These are phyloP conservation scores for Zasmidium citrigriseum DNA, from an alignment of 2,329 filamentous ascomycete genomes.

Conservation along the genomic window DNA sequence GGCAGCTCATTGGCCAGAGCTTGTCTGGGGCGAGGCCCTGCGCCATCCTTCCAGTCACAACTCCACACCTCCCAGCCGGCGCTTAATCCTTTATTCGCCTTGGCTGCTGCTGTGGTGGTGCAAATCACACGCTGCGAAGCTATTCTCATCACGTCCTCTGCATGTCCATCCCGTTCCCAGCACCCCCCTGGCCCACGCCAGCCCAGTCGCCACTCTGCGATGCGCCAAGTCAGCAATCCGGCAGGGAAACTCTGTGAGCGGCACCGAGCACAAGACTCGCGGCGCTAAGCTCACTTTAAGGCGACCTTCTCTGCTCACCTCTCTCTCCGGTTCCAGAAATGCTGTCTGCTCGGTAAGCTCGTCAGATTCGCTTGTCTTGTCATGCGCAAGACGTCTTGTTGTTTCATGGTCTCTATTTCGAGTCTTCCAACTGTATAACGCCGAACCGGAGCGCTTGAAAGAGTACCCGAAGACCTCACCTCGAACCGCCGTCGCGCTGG, in stretches of 20 bases:
- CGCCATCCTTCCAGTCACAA: background rate
- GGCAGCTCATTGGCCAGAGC: background rate
- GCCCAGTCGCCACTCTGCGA: slow-evolving; percentile 7
- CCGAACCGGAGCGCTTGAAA: background rate
- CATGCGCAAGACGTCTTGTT: background rate
- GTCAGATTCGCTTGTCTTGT: background rate
- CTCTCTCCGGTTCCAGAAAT: background rate
- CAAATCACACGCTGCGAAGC: slow-evolving; percentile 10
- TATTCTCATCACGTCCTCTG: slow-evolving; percentile 17
- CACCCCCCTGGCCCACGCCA: background rate
- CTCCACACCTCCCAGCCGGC: slow-evolving; percentile 10
- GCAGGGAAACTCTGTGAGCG: background rate
- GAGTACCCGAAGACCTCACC: too few relatives aligned
- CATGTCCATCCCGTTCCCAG: slow-evolving; percentile 8
- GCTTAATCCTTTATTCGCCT: slow-evolving; percentile 17
- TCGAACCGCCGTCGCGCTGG: background rate
- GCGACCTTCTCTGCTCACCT: background rate
- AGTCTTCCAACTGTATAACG: background rate
- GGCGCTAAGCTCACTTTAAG: slow-evolving; percentile 11
- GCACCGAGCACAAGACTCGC: background rate
- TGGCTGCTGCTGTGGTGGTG: slow-evolving; percentile 14
- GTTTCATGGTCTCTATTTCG: background rate
- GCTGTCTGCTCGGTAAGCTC: slow-evolving; percentile 2
- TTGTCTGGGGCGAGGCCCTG: background rate
- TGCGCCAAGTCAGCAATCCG: slow-evolving; percentile 5